phyloP scores from a whole-genome alignment of 2,329 filamentous ascomycete species.

The Phialemonium atrogriseum region DNA sequence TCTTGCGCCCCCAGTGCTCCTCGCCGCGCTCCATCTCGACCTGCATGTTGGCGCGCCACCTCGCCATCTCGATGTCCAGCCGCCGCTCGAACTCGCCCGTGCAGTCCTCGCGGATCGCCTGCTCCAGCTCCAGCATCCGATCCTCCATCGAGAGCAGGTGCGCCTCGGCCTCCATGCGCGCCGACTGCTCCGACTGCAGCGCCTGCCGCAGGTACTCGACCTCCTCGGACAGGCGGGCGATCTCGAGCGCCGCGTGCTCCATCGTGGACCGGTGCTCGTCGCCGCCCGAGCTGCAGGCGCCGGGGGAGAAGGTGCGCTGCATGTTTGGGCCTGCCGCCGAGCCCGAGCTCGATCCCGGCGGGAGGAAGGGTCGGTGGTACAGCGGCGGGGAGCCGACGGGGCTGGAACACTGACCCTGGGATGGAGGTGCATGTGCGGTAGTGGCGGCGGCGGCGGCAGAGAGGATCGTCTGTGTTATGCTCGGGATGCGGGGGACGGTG shows the following conservation, averaged over 20 bases:
- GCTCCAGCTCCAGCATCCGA: constrained; percentile 60
- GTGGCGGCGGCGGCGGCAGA: constrained; percentile 20
- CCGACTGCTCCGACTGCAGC: constrained; percentile 61
- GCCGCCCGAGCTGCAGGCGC: constrained; percentile 26
- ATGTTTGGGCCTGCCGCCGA: constrained; percentile 12
- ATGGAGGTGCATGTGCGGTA: constrained; percentile 12
- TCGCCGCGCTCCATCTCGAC: constrained; percentile 74
- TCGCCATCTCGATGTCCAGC: constrained; percentile 63
- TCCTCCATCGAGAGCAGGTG: constrained; percentile 65
- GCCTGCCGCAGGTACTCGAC: constrained; percentile 66
- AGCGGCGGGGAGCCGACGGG: constrained; percentile 21
- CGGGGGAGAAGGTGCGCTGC: constrained; percentile 30
- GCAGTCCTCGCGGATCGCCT: constrained; percentile 81
- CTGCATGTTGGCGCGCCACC: constrained; percentile 75
- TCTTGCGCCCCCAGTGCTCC: constrained; percentile 80
- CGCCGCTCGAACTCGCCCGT: constrained; percentile 76
- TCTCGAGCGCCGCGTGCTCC: constrained; percentile 73
- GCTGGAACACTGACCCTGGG: no score
- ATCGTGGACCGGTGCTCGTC: constrained; percentile 60
- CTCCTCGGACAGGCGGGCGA: constrained; percentile 69
- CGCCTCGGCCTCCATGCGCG: constrained; percentile 63
- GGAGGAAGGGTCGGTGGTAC: constrained; percentile 32
- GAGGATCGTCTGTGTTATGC: constrained; percentile 64
- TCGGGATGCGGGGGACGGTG: constrained; percentile 81
- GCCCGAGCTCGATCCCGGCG: constrained; percentile 23